Evolutionary conservation across 495 filamentous ascomycete species (phyloP).

Genomic region (Bathelium albidoporum): DNA sequence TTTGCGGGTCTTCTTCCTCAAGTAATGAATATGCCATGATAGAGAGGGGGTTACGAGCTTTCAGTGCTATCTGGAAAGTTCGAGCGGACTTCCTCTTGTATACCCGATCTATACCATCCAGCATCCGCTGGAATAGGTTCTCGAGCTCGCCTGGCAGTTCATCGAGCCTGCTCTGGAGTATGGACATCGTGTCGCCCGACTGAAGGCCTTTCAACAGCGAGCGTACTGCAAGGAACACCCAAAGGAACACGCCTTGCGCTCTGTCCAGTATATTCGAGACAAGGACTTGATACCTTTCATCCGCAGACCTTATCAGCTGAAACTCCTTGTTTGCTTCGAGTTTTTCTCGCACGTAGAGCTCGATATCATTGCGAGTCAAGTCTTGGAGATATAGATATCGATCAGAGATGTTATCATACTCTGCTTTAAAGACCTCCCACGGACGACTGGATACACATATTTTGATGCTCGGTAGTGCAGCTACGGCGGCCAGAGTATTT

Average conservation of each 20-base stretch:
- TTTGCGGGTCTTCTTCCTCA: background rate
- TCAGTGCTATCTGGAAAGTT: background rate
- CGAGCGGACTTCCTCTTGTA: background rate
- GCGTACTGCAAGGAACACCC: constrained; percentile 24
- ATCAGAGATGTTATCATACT: background rate
- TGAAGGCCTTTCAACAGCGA: constrained; percentile 16
- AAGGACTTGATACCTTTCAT: background rate
- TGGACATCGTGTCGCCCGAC: constrained; percentile 13
- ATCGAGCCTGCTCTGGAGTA: constrained; percentile 11
- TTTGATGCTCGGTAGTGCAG: constrained; percentile 7
- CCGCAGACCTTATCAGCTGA: background rate
- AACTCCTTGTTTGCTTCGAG: background rate
- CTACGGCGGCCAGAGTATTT: background rate
- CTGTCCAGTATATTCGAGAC: constrained; percentile 15
- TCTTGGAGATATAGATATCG: background rate
- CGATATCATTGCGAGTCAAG: constrained; percentile 6
- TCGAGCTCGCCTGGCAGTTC: constrained; percentile 17
- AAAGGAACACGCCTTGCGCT: constrained; percentile 26
- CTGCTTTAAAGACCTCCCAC: constrained; percentile 12
- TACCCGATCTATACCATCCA: background rate
- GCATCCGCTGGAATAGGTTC: background rate
- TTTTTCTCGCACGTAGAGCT: background rate
- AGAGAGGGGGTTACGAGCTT: background rate
- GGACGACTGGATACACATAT: constrained; percentile 15
- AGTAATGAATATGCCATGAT: background rate